These are phyloP conservation scores for Apiospora aurea DNA, from an alignment of 2,329 filamentous ascomycete genomes.

Conservation along the genomic window DNA sequence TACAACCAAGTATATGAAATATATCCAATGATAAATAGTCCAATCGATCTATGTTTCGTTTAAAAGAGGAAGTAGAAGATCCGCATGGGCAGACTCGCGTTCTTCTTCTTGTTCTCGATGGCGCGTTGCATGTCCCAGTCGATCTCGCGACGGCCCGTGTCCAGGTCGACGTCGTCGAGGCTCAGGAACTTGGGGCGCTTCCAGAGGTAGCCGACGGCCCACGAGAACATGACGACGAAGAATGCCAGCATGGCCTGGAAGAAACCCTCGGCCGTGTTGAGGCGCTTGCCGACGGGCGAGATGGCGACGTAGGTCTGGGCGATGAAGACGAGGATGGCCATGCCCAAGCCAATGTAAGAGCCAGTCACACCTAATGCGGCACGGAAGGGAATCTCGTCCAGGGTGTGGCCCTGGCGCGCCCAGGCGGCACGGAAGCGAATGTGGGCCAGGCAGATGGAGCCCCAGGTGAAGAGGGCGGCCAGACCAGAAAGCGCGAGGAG, in stretches of 20 bases:
- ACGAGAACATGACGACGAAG: slow-evolving; percentile 62
- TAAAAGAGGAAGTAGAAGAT: slow-evolving; percentile 21
- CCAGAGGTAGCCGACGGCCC: slow-evolving; percentile 65
- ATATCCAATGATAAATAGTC: background rate
- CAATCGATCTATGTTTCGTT: background rate
- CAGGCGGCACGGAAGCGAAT: slow-evolving; percentile 53
- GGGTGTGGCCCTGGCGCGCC: slow-evolving; percentile 46
- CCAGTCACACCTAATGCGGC: slow-evolving; percentile 67
- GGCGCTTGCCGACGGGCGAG: slow-evolving; percentile 34
- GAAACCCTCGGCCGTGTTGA: slow-evolving; percentile 53
- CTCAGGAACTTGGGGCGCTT: slow-evolving; percentile 51
- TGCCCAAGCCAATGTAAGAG: slow-evolving; percentile 68
- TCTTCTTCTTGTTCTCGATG: slow-evolving; percentile 14
- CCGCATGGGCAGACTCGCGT: background rate
- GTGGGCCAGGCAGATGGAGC: slow-evolving; percentile 53
- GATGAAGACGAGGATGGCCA: slow-evolving; percentile 63
- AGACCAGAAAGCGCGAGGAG: slow-evolving; percentile 54
- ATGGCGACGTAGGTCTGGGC: slow-evolving; percentile 59
- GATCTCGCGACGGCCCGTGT: slow-evolving; percentile 22
- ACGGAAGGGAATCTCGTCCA: slow-evolving; percentile 72
- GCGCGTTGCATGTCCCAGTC: slow-evolving; percentile 21
- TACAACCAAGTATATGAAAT: background rate
- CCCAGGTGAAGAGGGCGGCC: slow-evolving; percentile 57
- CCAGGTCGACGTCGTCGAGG: slow-evolving; percentile 17
- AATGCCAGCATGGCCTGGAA: slow-evolving; percentile 62